Conservation (phyloP, 495 filamentous ascomycete species). For the Aspergillus ellipticus region DNA sequence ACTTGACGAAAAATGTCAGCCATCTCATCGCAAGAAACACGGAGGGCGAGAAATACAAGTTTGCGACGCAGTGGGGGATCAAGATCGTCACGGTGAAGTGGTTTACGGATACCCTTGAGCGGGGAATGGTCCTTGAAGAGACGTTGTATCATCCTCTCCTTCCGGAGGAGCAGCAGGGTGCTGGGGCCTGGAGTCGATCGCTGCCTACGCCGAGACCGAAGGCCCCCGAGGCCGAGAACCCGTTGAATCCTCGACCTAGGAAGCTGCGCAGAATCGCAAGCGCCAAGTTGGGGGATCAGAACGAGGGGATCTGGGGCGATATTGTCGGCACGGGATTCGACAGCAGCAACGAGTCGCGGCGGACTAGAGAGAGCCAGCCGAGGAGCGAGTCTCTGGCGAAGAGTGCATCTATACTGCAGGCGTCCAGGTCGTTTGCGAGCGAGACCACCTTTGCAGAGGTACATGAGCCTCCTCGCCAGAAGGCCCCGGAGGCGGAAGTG, state of each 20-base stretch:
- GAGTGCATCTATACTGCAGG: constrained; percentile 27
- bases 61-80: constrained; percentile 75
- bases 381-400: constrained; percentile 21
- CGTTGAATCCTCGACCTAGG: constrained; percentile 36
- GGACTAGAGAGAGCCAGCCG: constrained; percentile 28
- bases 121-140: constrained; percentile 93
- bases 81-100: constrained; percentile 77
- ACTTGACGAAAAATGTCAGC: constrained; percentile 76
- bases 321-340: constrained; percentile 62
- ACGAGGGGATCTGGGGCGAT: constrained; percentile 80
- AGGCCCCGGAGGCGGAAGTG: constrained; percentile 12
- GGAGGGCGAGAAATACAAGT: constrained; percentile 82
- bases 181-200: constrained; percentile 68
- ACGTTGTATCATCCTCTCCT: constrained; percentile 70
- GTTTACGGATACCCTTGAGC: constrained; percentile 77
- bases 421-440: constrained; percentile 40
- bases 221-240: constrained; percentile 19
- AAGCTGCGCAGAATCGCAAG: constrained; percentile 81
- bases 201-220: constrained; percentile 31
- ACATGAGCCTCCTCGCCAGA: constrained; percentile 19
- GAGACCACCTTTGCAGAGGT: constrained; percentile 33
- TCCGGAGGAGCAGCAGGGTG: constrained; percentile 65
- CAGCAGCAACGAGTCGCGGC: constrained; percentile 21
- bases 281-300: constrained; percentile 72
- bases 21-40: constrained; percentile 79